Evolutionary conservation across 2,329 filamentous ascomycete genomes (phyloP), one percentile per base, ranked within the genome.

Genomic region (Intubia oerlemansii): DNA sequence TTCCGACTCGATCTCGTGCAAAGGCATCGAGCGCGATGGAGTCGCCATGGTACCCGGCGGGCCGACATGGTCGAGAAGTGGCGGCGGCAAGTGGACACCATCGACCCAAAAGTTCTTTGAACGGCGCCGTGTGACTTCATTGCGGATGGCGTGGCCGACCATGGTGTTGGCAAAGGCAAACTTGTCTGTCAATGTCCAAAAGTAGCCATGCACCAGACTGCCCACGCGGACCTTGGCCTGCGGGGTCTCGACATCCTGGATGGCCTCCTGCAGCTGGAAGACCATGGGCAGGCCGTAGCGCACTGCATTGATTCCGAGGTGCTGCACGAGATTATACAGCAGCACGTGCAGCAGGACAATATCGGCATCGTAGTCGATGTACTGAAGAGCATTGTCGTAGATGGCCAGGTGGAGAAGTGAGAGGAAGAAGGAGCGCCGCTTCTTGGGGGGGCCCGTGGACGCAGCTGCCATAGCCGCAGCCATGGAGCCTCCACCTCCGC

Each of bases 241-340:
- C 0, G 75, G 68, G 15, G 63, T 62, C 26, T 72, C 67, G 4
- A 71, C 57, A 7, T 66, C 62, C 31, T 67, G 60, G 18, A 88
- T 76, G 36, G 88, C 80, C 42, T 91, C 80, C 46, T 93, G 84
- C 2, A 95, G 60, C 25, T 76, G 67, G 47, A 90, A 70, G 9
- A 92, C 63, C 82, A 93, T 92, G 2, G 84, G 81, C 21, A 93
- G 50, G 1, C 82, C 81, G 41, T 66, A 75, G 33, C 74, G 66
- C 5, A 65, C 65, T 11, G 80, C 76, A 44, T 93, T 92, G 28
- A 92, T 68, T 4, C 85, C 84, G 1, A 93, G 59, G 32, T 69
- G 71, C 33, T 68, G 60, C 7, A 81, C 64, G n/a, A 92, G 57
- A 31, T 66, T 78, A 9, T 67, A 57, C 21, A 92, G 60, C 9